Conservation (phyloP, 805 yeast genomes). For the Candida argentea region DNA sequence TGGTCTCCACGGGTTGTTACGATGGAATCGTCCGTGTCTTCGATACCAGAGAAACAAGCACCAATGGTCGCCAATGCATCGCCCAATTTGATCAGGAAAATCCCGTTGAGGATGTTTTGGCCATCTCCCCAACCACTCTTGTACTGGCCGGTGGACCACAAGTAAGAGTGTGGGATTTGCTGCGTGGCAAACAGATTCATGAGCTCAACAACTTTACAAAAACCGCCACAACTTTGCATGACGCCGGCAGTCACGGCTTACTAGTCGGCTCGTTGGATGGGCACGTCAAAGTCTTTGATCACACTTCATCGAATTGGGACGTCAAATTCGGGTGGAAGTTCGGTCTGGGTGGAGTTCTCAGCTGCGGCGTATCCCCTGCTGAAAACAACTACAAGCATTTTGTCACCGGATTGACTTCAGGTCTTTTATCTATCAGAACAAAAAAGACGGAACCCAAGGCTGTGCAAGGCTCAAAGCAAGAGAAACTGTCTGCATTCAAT, state of each 20-base stretch:
- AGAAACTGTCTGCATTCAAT: slow-evolving; percentile 55
- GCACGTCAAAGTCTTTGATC: slow-evolving; percentile 90
- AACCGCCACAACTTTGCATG: slow-evolving; percentile 77
- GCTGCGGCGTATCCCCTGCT: slow-evolving; percentile 84
- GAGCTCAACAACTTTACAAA: slow-evolving; percentile 84
- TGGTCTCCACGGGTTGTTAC: slow-evolving; percentile 88
- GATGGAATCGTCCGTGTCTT: slow-evolving; percentile 80
- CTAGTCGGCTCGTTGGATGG: slow-evolving; percentile 95
- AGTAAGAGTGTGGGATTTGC: slow-evolving; percentile 86
- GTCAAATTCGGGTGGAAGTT: slow-evolving; percentile 97
- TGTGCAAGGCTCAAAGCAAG: slow-evolving; percentile 37
- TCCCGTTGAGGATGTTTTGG: slow-evolving; percentile 80
- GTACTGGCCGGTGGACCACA: slow-evolving; percentile 74
- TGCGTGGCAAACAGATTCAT: slow-evolving; percentile 61
- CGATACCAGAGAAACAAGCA: slow-evolving; percentile 51
- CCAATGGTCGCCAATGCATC: slow-evolving; percentile 36
- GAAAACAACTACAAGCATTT: slow-evolving; percentile 56
- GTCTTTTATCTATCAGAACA: slow-evolving; percentile 81
- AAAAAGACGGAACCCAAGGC: slow-evolving; percentile 59
- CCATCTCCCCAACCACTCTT: slow-evolving; percentile 64
- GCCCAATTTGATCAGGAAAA: slow-evolving; percentile 56
- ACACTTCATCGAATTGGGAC: slow-evolving; percentile 60
- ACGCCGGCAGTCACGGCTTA: slow-evolving; percentile 67
- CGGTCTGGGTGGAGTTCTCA: slow-evolving; percentile 77
- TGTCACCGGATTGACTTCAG: slow-evolving; percentile 83